Evolutionary conservation across 768 basidiomycete genomes (phyloP), one percentile per base, ranked within the genome.

Genomic region (Suillus brevipes): DNA sequence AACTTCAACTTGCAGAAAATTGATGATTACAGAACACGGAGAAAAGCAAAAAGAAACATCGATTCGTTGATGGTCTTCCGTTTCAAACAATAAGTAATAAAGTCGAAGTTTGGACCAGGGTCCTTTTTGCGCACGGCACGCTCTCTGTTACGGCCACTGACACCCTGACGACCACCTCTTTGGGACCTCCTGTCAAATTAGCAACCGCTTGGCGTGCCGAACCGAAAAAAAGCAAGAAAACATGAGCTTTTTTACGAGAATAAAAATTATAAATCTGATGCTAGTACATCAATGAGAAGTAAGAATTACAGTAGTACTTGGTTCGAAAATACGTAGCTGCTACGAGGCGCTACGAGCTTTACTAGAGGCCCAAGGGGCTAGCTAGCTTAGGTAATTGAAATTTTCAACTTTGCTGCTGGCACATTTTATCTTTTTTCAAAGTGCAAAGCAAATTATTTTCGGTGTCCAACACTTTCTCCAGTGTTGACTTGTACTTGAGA

Each of bases 151-250:
- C 38, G 38, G 38, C 18, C 18, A 28, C 25, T 18, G 58, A 45
- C 43, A 43, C 62, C 64, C 57, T 65, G 65, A 64, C 65, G 52
- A 65, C 65, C 62, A 63, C 28, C 40, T 12, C 57, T 61, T 55
- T 28, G 28, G 64, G 38, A 38, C 36, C 50, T 65, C 55, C 40
- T 65, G 64, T 49, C 65, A 56, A 53, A 52, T 50, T 23, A 25
- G 3, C 23, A 55, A 20, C 55, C 37, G 37, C 37, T 31, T 61
- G 25, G 18, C 20, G 12, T n/a, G 10, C 37, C 62, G 62, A 63
- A 60, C 62, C 37, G 53, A 63, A 63, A 16, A 20, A 57, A 25
- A 55, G 23, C 25, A 34, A n/a, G 6, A 18, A 14, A 34, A 20
- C 14, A 12, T 62, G 20, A 28, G 34, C 6, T 7, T 62, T 37